phyloP scores from a whole-genome alignment of 495 filamentous ascomycete genomes.

The Achaetomiella virescens region DNA sequence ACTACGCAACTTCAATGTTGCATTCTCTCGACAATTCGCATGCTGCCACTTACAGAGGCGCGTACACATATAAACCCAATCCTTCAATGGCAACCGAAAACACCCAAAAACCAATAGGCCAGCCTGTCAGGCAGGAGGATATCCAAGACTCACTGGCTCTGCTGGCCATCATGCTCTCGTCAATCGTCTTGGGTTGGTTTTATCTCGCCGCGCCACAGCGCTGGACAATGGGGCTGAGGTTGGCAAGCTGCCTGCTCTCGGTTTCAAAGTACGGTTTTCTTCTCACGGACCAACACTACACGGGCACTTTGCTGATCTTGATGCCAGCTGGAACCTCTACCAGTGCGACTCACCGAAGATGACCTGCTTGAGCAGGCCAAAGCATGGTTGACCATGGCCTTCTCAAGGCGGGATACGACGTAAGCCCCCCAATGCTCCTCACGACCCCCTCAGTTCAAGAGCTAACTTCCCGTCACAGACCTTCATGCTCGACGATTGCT shows the following conservation, averaged over 20 bases:
- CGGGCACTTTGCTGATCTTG: neutral
- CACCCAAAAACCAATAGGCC: no score
- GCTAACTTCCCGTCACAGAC: neutral
- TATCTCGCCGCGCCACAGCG: neutral
- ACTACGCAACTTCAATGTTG: no score
- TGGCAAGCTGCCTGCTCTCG: constrained; percentile 7
- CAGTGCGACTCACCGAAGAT: constrained; percentile 7
- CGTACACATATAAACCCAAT: no score
- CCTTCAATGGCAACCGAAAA: no score
- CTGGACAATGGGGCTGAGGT: constrained; percentile 6
- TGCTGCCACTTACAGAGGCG: no score
- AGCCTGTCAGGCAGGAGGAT: no score
- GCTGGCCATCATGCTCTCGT: neutral
- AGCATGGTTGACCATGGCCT: constrained; percentile 6
- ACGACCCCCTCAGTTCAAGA: no score
- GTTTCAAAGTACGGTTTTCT: no score
- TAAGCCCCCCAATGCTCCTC: neutral
- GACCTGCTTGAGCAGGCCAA: constrained; percentile 1
- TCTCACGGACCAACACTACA: no score
- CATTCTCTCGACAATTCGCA: no score
- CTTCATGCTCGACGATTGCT: constrained; percentile 13
- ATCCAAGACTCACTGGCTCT: no score
- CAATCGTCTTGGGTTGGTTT: neutral
- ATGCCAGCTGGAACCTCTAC: neutral
- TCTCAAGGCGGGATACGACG: constrained; percentile 4